Evolutionary conservation across 148 eudicot species (phyloP), one percentile per base, ranked within the genome.

Genomic region (Nyssa sinensis): DNA sequence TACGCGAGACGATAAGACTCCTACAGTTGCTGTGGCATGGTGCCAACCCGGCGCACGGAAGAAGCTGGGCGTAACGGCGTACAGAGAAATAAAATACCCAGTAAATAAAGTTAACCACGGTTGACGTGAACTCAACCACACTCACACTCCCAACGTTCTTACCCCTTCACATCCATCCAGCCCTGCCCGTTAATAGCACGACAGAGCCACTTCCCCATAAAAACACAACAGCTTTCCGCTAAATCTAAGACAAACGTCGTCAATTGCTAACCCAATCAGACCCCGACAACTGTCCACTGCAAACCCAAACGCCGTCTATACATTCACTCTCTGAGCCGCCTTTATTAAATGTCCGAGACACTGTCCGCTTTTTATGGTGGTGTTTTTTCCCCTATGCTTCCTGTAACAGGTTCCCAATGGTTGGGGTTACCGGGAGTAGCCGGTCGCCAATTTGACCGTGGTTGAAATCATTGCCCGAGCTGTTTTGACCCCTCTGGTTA

Each of bases 121-220:
- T 63, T 63, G 71, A 71, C 29, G 0, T 31, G 30, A 30, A 5
- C 53, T 12, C 3, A 5, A 29, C 65, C 25, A 37, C 11, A 13
- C 24, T 33, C 34, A 25, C 51, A 31, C 11, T 21, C 60, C 21
- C 10, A 7, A 64, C 30, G 29, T 67, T 29, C 73, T 33, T 13
- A 58, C 3, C 39, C 44, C 44, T 7, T 59, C 80, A 72, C 67
- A 68, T 63, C 80, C 84, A 80, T 78, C 65, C 76, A 64, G 66
- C 16, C 35, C 70, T 87, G 88, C 81, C 83, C 86, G 79, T 84
- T 68, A 71, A 64, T 82, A 76, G 79, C 84, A 81, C 83, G 86
- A 84, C 90, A 87, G 76, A 75, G 70, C 75, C 78, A 78, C 77
- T 84, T 82, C 83, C 83, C 88, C 78, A 80, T 80, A 69, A 84